These are phyloP conservation scores for Pseudonitzschia pungens DNA, from an alignment of 108 stramenopile genomes.

Conservation along the genomic window DNA sequence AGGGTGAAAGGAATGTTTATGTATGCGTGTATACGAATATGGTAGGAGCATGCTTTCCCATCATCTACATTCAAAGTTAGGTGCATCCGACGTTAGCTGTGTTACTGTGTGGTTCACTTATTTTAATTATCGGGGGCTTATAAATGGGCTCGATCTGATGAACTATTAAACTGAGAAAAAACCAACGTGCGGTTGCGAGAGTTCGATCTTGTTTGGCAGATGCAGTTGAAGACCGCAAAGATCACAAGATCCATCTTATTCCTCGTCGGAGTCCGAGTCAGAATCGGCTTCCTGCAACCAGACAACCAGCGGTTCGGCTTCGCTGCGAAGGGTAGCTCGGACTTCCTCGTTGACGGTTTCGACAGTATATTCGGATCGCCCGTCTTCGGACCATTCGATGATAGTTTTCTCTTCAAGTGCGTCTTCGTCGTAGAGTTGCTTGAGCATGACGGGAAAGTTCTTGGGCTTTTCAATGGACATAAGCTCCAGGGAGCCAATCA, in stretches of 20 bases:
- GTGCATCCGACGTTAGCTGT: too few species aligned
- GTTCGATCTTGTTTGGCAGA: too few species aligned
- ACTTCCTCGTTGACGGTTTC: constrained; percentile 74
- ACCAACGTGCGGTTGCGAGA: too few species aligned
- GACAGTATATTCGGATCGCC: constrained; percentile 75
- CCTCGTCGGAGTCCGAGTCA: constrained; percentile 60
- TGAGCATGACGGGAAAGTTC: constrained; percentile 88
- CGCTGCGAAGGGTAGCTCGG: constrained; percentile 70
- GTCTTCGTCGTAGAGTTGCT: constrained; percentile 90
- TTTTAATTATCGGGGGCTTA: too few species aligned
- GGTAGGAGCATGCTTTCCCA: too few species aligned
- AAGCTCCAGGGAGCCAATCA: constrained; percentile 76
- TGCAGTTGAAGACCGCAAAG: too few species aligned
- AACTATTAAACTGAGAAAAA: too few species aligned
- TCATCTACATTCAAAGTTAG: too few species aligned
- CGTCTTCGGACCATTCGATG: constrained; percentile 88
- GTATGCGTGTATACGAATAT: too few species aligned
- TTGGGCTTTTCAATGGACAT: constrained; percentile 82
- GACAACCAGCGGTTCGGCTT: constrained; percentile 84
- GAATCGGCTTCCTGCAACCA: constrained; percentile 91
- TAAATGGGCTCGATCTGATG: too few species aligned
- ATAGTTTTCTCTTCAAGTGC: constrained; percentile 89
- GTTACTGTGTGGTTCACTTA: too few species aligned
- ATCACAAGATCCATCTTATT: constrained; percentile 29
- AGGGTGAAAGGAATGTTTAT: too few species aligned